Percentiles rank a stretch among this genome's conserved stretches.
Evolutionary conservation across 805 yeast genomes (phyloP).

Genomic region (Suhomyces sp.): DNA sequence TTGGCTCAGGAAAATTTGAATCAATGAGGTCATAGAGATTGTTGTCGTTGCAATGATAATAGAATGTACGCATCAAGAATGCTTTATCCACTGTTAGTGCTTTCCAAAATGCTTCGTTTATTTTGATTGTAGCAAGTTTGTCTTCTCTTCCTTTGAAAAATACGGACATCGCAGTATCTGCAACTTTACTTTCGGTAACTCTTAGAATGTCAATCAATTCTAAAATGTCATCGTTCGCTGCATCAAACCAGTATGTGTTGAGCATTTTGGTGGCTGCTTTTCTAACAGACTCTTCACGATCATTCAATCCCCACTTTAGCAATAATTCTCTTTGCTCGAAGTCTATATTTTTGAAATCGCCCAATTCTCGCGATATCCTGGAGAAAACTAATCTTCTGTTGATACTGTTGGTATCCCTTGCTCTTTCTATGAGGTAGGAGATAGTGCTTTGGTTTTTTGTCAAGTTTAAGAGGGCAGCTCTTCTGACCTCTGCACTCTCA

Average conservation of each 20-base stretch:
- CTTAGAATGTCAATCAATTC: slow-evolving; percentile 71
- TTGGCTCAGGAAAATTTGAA: slow-evolving; percentile 73
- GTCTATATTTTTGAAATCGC: slow-evolving; percentile 54
- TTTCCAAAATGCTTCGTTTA: slow-evolving; percentile 69
- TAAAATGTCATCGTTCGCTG: slow-evolving; percentile 65
- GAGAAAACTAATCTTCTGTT: slow-evolving; percentile 75
- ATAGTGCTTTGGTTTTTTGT: slow-evolving; percentile 53
- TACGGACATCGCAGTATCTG: slow-evolving; percentile 63
- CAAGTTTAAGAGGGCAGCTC: slow-evolving; percentile 76
- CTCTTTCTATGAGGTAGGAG: slow-evolving; percentile 69
- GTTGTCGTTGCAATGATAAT: slow-evolving; percentile 59
- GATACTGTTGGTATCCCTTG: slow-evolving; percentile 71
- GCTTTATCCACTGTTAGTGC: slow-evolving; percentile 72
- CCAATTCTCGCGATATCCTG: slow-evolving; percentile 63
- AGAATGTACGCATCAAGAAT: slow-evolving; percentile 67
- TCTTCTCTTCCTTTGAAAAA: slow-evolving; percentile 66
- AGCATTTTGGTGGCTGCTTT: slow-evolving; percentile 72
- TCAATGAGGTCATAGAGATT: slow-evolving; percentile 58
- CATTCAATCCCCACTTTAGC: slow-evolving; percentile 82
- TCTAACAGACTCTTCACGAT: slow-evolving; percentile 74
- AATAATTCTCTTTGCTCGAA: slow-evolving; percentile 61
- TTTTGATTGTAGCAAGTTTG: slow-evolving; percentile 53
- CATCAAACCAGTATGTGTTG: slow-evolving; percentile 67
- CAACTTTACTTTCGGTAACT: slow-evolving; percentile 64
- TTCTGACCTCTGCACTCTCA: slow-evolving; percentile 82